Evolutionary conservation across 306 rosid genomes (phyloP).

Genomic region (Styphnolobium japonicum): DNA sequence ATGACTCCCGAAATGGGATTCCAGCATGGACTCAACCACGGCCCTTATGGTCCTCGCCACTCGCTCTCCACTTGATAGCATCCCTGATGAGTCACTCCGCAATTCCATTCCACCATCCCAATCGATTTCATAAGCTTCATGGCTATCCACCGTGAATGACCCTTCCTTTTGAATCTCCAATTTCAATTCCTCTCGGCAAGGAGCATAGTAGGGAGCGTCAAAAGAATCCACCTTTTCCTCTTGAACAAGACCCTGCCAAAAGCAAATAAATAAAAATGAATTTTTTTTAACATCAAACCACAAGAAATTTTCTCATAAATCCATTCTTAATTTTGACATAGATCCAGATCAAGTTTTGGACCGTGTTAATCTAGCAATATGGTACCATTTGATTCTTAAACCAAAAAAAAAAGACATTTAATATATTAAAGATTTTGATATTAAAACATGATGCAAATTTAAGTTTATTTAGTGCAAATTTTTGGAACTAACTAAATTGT

Average conservation of each 20-base stretch:
- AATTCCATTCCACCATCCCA: conserved; percentile 55
- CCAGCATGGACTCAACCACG: conserved; percentile 71
- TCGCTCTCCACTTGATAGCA: conserved; percentile 6
- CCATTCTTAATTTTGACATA: too few species aligned
- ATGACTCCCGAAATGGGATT: conserved; percentile 53
- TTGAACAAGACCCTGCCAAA: conserved; percentile 38
- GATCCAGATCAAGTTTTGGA: too few species aligned
- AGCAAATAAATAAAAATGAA: neutral
- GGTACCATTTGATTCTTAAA: too few species aligned
- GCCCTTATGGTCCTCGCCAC: conserved; percentile 51
- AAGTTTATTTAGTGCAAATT: too few species aligned
- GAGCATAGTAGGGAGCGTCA: conserved; percentile 78
- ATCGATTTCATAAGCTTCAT: conserved; percentile 41
- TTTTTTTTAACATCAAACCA: neutral
- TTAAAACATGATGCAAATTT: too few species aligned
- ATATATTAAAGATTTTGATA: too few species aligned
- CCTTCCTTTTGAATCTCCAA: conserved; percentile 54
- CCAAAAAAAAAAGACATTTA: too few species aligned
- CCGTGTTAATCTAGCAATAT: neutral
- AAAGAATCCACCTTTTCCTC: conserved; percentile 70
- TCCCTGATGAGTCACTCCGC: neutral
- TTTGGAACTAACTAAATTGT: too few species aligned
- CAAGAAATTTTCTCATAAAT: too few species aligned
- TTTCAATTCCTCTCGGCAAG: conserved; percentile 54
- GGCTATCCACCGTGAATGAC: conserved; percentile 47